Conservation (phyloP, 441 rosid species). For the Erodium texanum region DNA sequence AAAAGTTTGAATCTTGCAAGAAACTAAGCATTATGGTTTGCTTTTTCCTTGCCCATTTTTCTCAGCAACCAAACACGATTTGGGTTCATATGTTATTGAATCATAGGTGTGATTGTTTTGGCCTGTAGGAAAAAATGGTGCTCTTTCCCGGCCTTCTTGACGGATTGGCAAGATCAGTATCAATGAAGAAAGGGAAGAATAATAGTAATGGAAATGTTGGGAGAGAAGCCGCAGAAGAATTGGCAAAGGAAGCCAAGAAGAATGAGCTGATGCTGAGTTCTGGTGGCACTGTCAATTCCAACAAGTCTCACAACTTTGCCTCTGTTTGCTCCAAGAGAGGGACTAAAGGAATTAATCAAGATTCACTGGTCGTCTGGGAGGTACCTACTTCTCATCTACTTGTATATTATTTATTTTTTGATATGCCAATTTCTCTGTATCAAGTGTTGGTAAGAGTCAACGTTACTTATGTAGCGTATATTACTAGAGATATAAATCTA, state of each 20-base stretch:
- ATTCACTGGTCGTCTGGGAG: conserved; percentile 76
- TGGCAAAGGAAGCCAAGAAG: conserved; percentile 63
- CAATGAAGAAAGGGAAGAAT: conserved; percentile 45
- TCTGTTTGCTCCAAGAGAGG: conserved; percentile 72
- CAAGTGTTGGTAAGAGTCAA: too few species aligned
- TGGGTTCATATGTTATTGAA: too few species aligned
- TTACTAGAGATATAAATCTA: too few species aligned
- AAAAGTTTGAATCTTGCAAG: neutral
- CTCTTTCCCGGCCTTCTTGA: conserved; percentile 40
- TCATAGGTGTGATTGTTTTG: neutral
- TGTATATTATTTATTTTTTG: neutral
- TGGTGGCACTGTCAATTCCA: conserved; percentile 45
- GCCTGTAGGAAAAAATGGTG: conserved; percentile 21
- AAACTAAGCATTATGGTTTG: too few species aligned
- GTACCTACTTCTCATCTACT: conserved; percentile 22
- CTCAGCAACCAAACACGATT: too few species aligned
- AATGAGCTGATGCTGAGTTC: conserved; percentile 50
- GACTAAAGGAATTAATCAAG: conserved; percentile 76
- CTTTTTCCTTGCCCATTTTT: too few species aligned
- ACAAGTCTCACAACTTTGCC: conserved; percentile 38
- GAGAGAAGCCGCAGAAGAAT: conserved; percentile 48
- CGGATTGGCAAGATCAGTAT: conserved; percentile 15
- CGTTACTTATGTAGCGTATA: too few species aligned
- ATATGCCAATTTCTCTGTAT: too few species aligned
- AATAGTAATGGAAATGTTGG: conserved; percentile 30